Evolutionary conservation across 257 asterid species (phyloP), one percentile per base, ranked within the genome.

Genomic region (Solanum infundibuliforme): DNA sequence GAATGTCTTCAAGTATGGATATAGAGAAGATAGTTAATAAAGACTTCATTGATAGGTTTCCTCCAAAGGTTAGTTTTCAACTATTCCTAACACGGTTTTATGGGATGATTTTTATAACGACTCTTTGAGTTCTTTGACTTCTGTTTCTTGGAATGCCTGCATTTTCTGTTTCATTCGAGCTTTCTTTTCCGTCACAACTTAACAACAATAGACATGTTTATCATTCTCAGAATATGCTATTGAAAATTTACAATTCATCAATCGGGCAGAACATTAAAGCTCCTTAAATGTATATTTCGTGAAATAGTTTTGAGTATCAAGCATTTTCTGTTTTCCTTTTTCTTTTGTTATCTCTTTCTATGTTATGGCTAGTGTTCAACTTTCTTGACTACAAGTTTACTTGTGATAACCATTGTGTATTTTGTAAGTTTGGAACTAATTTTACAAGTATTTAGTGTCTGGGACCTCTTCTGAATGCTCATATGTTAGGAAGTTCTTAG

Each of bases 141-240:
- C 92, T 97, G 98, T 82, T 95, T 97, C 98, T 92, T 97, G 99
- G 86, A 95, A 95, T 9, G 98, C 92, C 92, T 92, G 97, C 93
- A 94, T 81, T 89, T 97, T 97, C 95, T 95, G 98, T 86, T 97
- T 97, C 95, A 95, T 97, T 90, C 98, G 89, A 66, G 90, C 96
- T 91, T 95, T 98, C 93, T 77, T 95, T 93, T 97, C 98, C 69
- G 23, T 85, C 81, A 34, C 12, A 58, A 66, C 55, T 43, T 43
- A 43, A 12, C 29, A 12, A 87, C 58, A 31, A 39, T 82, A 25
- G n/a, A n/a, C 16, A 36, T 3, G 86, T 27, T 84, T 65, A 36
- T 4, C 58, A 21, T 82, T 84, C 25, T 58, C 41, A 68, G 29
- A 35, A 27, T 36, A 32, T 74, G 23, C 34, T 12, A 76, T 25